Evolutionary conservation across 768 basidiomycete genomes (phyloP), one percentile per base, ranked within the genome.

Genomic region (Tylopilus cervinicoccineus): DNA sequence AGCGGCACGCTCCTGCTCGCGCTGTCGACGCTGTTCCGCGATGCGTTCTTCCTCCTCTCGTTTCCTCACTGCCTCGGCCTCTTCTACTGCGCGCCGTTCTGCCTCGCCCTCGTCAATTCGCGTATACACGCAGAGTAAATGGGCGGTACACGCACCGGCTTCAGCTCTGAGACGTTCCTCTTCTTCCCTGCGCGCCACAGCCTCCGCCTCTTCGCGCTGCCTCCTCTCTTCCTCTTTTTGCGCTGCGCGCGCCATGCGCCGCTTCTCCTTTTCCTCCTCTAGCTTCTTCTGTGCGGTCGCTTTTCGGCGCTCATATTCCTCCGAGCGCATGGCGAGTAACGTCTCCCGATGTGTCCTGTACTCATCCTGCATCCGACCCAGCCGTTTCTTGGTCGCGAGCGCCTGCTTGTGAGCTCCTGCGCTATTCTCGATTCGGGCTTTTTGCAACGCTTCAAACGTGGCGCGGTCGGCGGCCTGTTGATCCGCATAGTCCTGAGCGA

Each of bases 221-320:
- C 56, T 53, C 43, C 70, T 74, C 55, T 76, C 75, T 31, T 65
- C 69, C 56, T 78, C 81, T 29, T 37, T 69, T 67, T 86, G 76
- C 63, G 81, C 84, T 59, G 79, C 83, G 54, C 81, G 70, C 50
- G 73, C 71, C 54, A 75, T 75, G 51, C 74, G 74, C 55, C 84
- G 74, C 75, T 84, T 86, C 39, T 77, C 76, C 75, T 93, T 94
- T 73, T 94, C 93, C 62, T 88, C 84, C 51, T 81, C 83, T 45
- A 93, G 81, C 76, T 84, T 92, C 66, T 69, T 73, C 55, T 69
- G 58, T 3, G 92, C 86, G 13, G 0, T 23, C 22, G 66, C 69
- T 38, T 76, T 79, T 54, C 76, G 66, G 60, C 72, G 79, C 66
- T 74, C 75, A 42, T 82, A 88, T 63, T 91, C 88, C 28, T 79